Conservation (phyloP, 768 basidiomycete genomes). For the Russula virescens region DNA sequence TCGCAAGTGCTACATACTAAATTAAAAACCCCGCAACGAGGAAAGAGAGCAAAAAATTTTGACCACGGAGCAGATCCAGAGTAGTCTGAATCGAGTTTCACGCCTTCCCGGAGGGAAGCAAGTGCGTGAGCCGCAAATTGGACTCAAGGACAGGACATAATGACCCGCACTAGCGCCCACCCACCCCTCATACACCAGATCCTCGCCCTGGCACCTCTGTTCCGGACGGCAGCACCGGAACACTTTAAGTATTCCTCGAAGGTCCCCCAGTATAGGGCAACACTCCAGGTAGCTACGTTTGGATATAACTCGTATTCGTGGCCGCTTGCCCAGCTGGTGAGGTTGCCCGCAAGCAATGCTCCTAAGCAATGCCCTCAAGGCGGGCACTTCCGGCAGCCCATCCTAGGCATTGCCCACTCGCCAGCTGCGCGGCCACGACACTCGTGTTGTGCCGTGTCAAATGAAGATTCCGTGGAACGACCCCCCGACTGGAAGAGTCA, state of each 20-base stretch:
- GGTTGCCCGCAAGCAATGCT: no score
- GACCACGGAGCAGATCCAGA: slow-evolving; percentile 48
- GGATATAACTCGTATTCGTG: no score
- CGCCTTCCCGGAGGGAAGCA: slow-evolving; percentile 19
- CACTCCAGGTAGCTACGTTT: no score
- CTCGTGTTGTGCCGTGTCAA: no score
- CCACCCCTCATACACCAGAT: slow-evolving; percentile 25
- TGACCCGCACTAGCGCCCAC: slow-evolving; percentile 8
- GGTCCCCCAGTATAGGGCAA: no score
- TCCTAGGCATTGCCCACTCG: no score
- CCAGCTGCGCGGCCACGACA: no score
- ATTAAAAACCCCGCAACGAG: slow-evolving; percentile 28
- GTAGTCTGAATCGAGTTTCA: slow-evolving; percentile 69
- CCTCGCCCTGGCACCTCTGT: slow-evolving; percentile 1
- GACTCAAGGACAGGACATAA: slow-evolving; percentile 47
- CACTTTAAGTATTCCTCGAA: neutral
- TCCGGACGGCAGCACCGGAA: neutral
- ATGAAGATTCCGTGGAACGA: no score
- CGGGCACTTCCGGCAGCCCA: no score
- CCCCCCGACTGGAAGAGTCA: neutral
- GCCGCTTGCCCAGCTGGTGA: no score
- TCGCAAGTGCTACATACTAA: neutral
- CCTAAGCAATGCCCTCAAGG: no score
- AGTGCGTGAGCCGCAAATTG: slow-evolving; percentile 55
- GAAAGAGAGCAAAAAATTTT: slow-evolving; percentile 31